Evolutionary conservation across 768 basidiomycete genomes (phyloP).

Genomic region (Tricholoma sp.): DNA sequence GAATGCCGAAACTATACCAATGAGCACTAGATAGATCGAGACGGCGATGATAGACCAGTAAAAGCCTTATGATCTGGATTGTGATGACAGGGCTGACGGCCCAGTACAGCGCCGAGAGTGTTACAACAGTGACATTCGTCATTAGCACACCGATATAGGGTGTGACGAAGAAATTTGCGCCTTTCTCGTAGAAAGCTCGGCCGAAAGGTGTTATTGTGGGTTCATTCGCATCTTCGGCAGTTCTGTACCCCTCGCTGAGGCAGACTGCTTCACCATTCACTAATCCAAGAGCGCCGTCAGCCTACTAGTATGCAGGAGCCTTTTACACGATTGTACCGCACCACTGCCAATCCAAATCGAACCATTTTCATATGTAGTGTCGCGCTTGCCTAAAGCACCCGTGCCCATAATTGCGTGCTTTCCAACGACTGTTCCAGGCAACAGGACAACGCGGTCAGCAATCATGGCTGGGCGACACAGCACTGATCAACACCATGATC

Average conservation of each 20-base stretch:
- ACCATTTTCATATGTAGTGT: constrained; percentile 34
- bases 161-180: constrained; percentile 36
- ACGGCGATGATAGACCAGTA: constrained; percentile 19
- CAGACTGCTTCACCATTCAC: constrained; percentile 38
- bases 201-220: constrained; percentile 38
- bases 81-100: constrained; percentile 33
- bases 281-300: constrained; percentile 3
- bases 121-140: constrained; percentile 32
- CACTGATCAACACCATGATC: background rate
- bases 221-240: constrained; percentile 9
- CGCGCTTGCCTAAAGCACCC: constrained; percentile 39
- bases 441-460: constrained; percentile 43
- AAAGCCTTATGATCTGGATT: constrained; percentile 28
- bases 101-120: constrained; percentile 36
- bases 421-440: constrained; percentile 37
- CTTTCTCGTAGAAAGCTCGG: constrained; percentile 34
- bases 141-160: constrained; percentile 32
- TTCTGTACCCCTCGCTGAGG: constrained; percentile 21
- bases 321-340: constrained; percentile 10
- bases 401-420: constrained; percentile 40
- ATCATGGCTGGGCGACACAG: constrained; percentile 33
- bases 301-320: background rate
- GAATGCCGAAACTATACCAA: constrained; percentile 35
- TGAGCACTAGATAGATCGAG: constrained; percentile 28
- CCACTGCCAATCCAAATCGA: constrained; percentile 45